Base-by-base conservation (phyloP, 129 eudicot genomes). In the Artemisia annua region DNA sequence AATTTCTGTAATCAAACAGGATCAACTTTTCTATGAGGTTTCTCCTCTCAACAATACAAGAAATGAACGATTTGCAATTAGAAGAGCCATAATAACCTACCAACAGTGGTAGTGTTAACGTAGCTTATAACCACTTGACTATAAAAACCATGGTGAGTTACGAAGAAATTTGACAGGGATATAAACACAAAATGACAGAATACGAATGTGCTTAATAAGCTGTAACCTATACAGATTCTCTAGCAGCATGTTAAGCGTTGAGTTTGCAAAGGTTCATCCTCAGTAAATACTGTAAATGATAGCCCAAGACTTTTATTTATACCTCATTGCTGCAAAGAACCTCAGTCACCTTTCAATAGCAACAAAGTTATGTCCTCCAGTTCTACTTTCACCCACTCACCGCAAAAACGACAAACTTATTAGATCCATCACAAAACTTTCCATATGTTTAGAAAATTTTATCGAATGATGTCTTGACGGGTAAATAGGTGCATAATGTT, bases 261-360 rank as follows among this genome's bases (percentile, higher is more conserved):
- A 22, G 43, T 59, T 39, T 18, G 2, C 43, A 59, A 18, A 20
- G 32, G 32, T 18, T 59, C 14, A 11, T 59, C 64, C 64, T 59
- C 30, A 1, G 15, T 20, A 58, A 53, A 48, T 44, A 48, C 30
- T 0, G 15, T 11, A 20, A 53, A 48, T 44, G 59, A 26, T 14
- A 17, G 16, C 26, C 10, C 3, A 15, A 44, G 58, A 19, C 11
- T 71, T 56, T 8, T 35, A 55, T 39, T 18, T 44, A 44, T 71
- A 44, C 28, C 75, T 18, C 54, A 43, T 70, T 56, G 66, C 30
- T 55, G 24, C 66, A 56, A 57, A 70, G 54, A 39, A 43, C 75
- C 14, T 70, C 32, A 70, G 1, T 53, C 30, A 8, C 63, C 30
- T 10, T 53, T 53, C 24, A 69, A 52, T 11, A 49, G 51, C 62